Evolutionary conservation across 2,329 filamentous ascomycete genomes (phyloP).

Genomic region (Fusarium sp.): DNA sequence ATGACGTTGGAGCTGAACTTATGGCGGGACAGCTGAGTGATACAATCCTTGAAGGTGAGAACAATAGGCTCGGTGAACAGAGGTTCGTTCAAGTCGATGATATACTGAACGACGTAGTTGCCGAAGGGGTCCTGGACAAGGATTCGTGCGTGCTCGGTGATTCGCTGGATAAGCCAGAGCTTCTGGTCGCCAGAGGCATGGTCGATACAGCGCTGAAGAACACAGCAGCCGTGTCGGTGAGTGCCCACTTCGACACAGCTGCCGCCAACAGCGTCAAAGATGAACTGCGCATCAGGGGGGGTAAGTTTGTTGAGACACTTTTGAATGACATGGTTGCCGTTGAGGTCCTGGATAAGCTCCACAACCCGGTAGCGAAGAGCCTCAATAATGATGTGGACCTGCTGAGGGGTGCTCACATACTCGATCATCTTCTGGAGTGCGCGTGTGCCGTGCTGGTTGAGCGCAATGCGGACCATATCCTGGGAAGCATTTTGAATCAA

Average conservation of each 20-base stretch:
- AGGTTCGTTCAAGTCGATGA: constrained; percentile 90
- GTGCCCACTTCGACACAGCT: constrained; percentile 93
- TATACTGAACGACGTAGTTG: constrained; percentile 99
- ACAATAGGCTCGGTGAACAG: constrained; percentile 91
- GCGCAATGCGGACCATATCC: constrained; percentile 89
- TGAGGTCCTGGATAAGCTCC: constrained; percentile 94
- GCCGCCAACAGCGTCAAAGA: constrained; percentile 91
- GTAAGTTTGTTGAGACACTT: constrained; percentile 97
- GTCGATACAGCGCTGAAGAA: constrained; percentile 97
- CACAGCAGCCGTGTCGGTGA: constrained; percentile 97
- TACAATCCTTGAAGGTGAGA: constrained; percentile 78
- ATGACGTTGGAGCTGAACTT: constrained; percentile 99
- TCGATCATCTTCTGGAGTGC: constrained; percentile 99
- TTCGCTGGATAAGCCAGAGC: constrained; percentile 83
- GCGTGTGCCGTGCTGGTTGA: constrained; percentile 97
- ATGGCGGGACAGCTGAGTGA: constrained; percentile 82
- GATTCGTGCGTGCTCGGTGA: constrained; percentile 86
- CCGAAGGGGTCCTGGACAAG: constrained; percentile 97
- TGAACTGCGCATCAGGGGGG: constrained; percentile 88
- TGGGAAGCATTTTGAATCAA: constrained; percentile 90
- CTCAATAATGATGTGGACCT: constrained; percentile 87
- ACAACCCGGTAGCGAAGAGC: constrained; percentile 88
- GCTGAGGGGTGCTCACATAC: constrained; percentile 85
- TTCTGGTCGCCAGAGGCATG: constrained; percentile 93
- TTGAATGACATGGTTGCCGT: constrained; percentile 98